phyloP scores from a whole-genome alignment of 208 protist genomes.

The Leishmania tropica region DNA sequence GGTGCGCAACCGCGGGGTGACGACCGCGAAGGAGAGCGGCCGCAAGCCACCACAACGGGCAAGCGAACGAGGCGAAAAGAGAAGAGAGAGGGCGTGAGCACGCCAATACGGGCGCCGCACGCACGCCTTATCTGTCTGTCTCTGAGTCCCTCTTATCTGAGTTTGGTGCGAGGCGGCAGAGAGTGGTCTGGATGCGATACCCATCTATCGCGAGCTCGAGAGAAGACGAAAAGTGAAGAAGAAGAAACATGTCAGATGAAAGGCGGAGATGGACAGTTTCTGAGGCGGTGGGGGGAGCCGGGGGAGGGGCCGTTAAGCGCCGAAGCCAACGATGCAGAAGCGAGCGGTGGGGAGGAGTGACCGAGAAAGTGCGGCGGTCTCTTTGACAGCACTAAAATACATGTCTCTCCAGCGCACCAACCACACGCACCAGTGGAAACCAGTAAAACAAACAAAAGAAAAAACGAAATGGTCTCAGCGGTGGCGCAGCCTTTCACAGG shows the following conservation, averaged over 20 bases:
- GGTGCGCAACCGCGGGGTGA: background rate
- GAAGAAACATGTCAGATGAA: background rate
- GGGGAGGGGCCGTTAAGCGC: background rate
- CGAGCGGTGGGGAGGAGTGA: background rate
- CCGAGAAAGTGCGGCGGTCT: background rate
- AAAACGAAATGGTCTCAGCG: background rate
- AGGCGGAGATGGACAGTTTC: background rate
- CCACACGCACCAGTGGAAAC: background rate
- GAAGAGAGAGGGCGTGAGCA: background rate
- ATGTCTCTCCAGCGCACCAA: background rate
- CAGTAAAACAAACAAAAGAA: background rate
- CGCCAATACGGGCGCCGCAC: background rate
- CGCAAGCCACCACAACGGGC: background rate
- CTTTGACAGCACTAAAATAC: background rate
- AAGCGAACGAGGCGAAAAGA: background rate
- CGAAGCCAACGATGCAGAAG: background rate
- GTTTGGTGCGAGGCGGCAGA: background rate
- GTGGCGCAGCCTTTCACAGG: background rate
- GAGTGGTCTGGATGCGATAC: background rate
- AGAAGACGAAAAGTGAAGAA: slow-evolving; percentile 16
- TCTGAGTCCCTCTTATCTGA: background rate
- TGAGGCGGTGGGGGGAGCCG: background rate
- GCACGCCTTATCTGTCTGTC: background rate
- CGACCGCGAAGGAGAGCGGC: background rate
- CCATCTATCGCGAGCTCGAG: slow-evolving; percentile 16